A percentile compares a stretch with the other conserved stretches of the same genome.
These are phyloP conservation scores for Lachnellula occidentalis DNA, from an alignment of 2,329 filamentous ascomycete genomes.

Conservation along the genomic window DNA sequence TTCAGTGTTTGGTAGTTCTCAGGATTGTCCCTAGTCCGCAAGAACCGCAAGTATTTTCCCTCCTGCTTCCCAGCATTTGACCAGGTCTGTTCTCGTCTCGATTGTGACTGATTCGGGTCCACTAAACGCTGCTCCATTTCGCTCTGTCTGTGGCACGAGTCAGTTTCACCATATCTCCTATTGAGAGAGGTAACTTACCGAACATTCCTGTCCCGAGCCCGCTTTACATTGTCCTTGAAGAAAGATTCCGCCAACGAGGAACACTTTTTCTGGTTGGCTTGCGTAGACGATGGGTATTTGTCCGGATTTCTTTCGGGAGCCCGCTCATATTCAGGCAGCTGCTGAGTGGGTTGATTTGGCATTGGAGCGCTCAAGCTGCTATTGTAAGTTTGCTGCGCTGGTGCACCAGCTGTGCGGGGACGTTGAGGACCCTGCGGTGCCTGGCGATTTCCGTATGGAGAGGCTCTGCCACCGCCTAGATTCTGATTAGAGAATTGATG, in stretches of 20 bases:
- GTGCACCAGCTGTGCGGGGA: constrained; percentile 75
- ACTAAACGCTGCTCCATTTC: constrained; percentile 83
- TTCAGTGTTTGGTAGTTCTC: constrained; percentile 95
- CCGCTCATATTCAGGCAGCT: constrained; percentile 64
- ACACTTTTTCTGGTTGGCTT: constrained; percentile 67
- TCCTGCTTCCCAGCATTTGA: constrained; percentile 82
- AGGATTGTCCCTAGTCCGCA: constrained; percentile 87
- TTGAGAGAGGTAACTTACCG: constrained; percentile 52
- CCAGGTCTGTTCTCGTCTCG: constrained; percentile 78
- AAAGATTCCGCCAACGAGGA: constrained; percentile 75
- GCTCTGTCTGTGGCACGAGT: constrained; percentile 59
- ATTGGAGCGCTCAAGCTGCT: constrained; percentile 65
- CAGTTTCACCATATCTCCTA: not conserved
- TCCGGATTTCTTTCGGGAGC: constrained; percentile 85
- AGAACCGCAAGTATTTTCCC: constrained; percentile 86
- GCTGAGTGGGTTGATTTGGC: constrained; percentile 51
- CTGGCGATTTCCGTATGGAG: constrained; percentile 63
- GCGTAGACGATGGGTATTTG: constrained; percentile 59
- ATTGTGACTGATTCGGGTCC: constrained; percentile 67
- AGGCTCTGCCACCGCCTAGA: constrained; percentile 62
- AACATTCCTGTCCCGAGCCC: constrained; percentile 89
- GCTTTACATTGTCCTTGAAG: constrained; percentile 98
- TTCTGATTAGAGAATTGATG: constrained; percentile 98
- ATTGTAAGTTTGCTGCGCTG: constrained; percentile 57
- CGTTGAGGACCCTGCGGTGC: constrained; percentile 60